Conservation (phyloP, 805 yeast genomes). For the Suhomyces canberraensis region DNA sequence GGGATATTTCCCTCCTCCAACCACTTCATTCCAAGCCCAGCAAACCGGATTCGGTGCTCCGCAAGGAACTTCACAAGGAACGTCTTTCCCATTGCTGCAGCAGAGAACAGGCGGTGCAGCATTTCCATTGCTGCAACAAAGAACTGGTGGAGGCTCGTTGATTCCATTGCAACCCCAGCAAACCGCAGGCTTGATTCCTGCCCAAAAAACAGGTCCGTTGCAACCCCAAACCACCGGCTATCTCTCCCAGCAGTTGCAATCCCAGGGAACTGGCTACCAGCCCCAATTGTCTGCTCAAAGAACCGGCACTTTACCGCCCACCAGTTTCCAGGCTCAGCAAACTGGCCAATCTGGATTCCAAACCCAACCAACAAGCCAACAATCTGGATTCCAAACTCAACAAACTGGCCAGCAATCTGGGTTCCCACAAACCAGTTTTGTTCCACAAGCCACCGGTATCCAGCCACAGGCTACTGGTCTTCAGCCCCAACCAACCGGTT, state of each 20-base stretch:
- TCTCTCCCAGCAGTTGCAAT: slow-evolving; percentile 20
- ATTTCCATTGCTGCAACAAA: slow-evolving; percentile 31
- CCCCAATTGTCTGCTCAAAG: slow-evolving; percentile 24
- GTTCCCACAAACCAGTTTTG: slow-evolving; percentile 27
- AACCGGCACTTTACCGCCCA: slow-evolving; percentile 17
- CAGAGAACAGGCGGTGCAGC: slow-evolving; percentile 43
- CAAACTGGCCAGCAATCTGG: slow-evolving; percentile 24
- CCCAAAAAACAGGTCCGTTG: slow-evolving; percentile 39
- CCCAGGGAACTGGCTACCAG: slow-evolving; percentile 40
- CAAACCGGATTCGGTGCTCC: slow-evolving; percentile 28
- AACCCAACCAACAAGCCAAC: slow-evolving; percentile 16
- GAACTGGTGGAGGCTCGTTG: slow-evolving; percentile 46
- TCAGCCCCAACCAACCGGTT: slow-evolving; percentile 42
- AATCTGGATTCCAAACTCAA: slow-evolving; percentile 26
- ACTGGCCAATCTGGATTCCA: slow-evolving; percentile 18
- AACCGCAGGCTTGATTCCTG: slow-evolving; percentile 63
- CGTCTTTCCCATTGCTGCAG: slow-evolving; percentile 18
- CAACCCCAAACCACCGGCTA: slow-evolving; percentile 19
- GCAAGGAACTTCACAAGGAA: background rate
- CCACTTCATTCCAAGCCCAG: slow-evolving; percentile 38
- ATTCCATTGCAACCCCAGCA: slow-evolving; percentile 59
- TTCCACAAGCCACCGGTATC: slow-evolving; percentile 19
- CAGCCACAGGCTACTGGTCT: slow-evolving; percentile 29
- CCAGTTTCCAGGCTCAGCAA: slow-evolving; percentile 23
- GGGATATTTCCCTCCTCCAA: slow-evolving; percentile 18